A percentile compares a stretch with the other conserved stretches of the same genome.
Evolutionary conservation across 306 rosid species (phyloP).

Genomic region (Sophora flavescens): DNA sequence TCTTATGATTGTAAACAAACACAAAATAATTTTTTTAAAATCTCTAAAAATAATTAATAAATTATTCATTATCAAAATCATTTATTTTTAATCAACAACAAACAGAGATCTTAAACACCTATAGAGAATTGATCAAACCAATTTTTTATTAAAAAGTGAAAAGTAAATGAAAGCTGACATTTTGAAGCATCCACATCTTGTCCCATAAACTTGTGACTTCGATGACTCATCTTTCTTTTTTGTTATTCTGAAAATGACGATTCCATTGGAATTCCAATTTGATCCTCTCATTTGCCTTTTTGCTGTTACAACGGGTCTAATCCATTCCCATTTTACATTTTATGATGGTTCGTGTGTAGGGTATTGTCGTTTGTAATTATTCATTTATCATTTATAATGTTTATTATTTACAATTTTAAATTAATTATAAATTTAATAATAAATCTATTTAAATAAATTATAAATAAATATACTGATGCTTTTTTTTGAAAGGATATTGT

Average conservation of each 20-base stretch:
- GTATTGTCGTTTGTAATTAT: not conserved
- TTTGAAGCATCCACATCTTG: not conserved
- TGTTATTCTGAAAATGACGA: slow-evolving; percentile 5
- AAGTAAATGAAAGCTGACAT: not conserved
- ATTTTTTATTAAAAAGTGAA: not conserved
- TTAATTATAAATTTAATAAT: not conserved
- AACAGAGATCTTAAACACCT: not conserved
- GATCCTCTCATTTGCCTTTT: not conserved
- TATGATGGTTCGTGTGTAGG: not conserved
- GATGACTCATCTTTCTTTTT: not conserved
- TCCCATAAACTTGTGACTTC: not conserved
- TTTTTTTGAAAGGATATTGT: too few species aligned
- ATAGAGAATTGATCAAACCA: not conserved
- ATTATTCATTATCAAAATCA: too few species aligned
- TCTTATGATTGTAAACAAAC: too few species aligned
- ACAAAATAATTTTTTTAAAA: too few species aligned
- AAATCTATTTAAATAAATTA: not conserved
- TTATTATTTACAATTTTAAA: not conserved
- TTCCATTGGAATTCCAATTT: not conserved
- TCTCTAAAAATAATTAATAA: too few species aligned
- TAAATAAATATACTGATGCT: too few species aligned
- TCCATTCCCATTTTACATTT: not conserved
- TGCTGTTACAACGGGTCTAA: too few species aligned
- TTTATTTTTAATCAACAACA: too few species aligned
- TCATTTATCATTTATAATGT: not conserved